Percentiles rank a stretch among this genome's conserved stretches.
Evolutionary conservation across 75 land plant genomes (phyloP).

Genomic region (Cryptomeria japonica): DNA sequence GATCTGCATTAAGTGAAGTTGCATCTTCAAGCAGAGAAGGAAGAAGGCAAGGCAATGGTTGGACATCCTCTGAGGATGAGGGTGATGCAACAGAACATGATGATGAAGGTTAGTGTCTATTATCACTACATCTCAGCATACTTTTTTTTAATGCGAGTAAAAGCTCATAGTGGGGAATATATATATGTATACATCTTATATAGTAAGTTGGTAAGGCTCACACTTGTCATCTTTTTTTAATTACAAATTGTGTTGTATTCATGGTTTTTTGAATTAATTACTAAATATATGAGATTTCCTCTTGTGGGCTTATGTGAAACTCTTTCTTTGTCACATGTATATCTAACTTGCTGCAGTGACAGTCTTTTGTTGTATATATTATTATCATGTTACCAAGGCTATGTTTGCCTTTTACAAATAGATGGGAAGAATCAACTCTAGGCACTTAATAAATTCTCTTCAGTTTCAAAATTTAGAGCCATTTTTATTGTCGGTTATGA

Average conservation of each 20-base stretch:
- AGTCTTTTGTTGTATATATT: not conserved
- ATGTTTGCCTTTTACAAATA: not conserved
- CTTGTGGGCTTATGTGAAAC: not conserved
- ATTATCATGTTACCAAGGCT: not conserved
- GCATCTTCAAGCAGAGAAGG: conserved; percentile 56
- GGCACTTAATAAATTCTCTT: not conserved
- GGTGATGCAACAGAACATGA: conserved; percentile 65
- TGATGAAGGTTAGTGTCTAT: conserved; percentile 50
- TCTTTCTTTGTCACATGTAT: not conserved
- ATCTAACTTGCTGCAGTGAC: not conserved
- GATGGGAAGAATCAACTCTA: not conserved
- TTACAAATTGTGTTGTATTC: not conserved
- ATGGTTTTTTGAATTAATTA: not conserved
- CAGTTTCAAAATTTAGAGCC: not conserved
- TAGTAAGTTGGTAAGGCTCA: not conserved
- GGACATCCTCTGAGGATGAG: conserved; percentile 93
- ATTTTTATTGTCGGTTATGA: not conserved
- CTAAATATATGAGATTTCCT: not conserved
- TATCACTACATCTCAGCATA: not conserved
- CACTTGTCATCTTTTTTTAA: not conserved
- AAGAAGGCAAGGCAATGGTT: conserved; percentile 38
- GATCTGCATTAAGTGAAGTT: conserved; percentile 66
- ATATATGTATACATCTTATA: no score
- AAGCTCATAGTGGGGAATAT: not conserved
- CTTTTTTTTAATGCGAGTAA: not conserved